Base-by-base conservation (phyloP, 768 basidiomycete species). In the Obba rivulosa region DNA sequence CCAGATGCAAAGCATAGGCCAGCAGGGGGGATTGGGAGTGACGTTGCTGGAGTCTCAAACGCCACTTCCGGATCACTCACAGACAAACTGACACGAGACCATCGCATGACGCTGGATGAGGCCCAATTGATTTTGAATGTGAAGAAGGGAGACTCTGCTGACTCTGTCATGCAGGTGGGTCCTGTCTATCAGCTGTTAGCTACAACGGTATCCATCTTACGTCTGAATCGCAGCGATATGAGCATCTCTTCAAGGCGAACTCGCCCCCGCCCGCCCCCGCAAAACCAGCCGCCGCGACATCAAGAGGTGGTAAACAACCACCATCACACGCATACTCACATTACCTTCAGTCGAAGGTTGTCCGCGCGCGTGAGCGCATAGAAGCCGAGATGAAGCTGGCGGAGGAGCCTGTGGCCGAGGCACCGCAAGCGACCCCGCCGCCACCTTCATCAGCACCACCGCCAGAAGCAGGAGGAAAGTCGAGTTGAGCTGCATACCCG, bases 281-380 rank as follows among this genome's bases (percentile, higher is more conserved):
- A 34, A 64, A 63, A 41, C 48, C 57, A 7, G 72, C 74, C 50
- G 50, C 74, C 35, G 28, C 28, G 28, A 13, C 28, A 5, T 13
- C 28, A 7, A 31, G 13, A 31, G 58, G 74, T 13, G 70, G 76
- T 34, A 78, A 73, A 62, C 69, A 67, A 20, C 62, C 68, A 4
- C 56, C 68, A 20, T 70, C 66, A 22, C 74, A 74, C 18, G 58
- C 69, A 34, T 75, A 92, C 62, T 93, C 92, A 31, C 90, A 93
- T 67, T 98, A 98, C 67, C 75, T 98, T 11, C 94, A 95, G 64
- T 94, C 92, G 25, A 99, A 99, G 69, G 91, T 99, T n/a, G 80
- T 91, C 39, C 82, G 96, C 36, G 95, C 96, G 17, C 79, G 83
- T 46, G 93, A 97, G 69, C 82, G 96, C 69, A 83, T 98, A 77